Base-by-base conservation (phyloP, 2,329 filamentous ascomycete genomes). In the Fusarium albosuccineum region DNA sequence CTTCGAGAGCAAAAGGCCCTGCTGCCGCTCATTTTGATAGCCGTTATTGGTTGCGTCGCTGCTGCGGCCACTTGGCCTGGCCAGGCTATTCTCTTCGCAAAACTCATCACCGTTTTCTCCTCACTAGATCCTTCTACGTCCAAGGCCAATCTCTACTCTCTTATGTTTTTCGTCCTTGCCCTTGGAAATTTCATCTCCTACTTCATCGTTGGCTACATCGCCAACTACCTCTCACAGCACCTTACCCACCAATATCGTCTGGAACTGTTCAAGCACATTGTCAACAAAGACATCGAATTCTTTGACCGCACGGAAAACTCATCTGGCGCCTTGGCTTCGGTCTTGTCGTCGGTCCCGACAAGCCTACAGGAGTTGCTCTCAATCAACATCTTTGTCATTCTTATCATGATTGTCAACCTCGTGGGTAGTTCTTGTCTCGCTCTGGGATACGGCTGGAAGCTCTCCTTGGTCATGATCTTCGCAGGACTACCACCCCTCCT, bases 91-190 rank as follows among this genome's bases (percentile, higher is more conserved):
- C 46, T 80, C 0, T 70, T 79, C 50, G 75, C 72, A 9, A 67
- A 66, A 17, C 65, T 78, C 17, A 68, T 78, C 16, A 64, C 68
- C 1, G 68, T 73, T 4, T 79, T 79, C 48, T 57, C 60, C 1
- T 45, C 58, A 2, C 29, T n/a, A 3, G 22, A 60, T 8, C 49
- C 64, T 1, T 64, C 63, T 6, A 41, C 46, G 3, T 64, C 64
- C 4, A 55, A 67, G 17, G 64, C 48, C 6, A 80, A 85, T 62
- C 84, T 84, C 67, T 63, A 72, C 14, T 52, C 74, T 4, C 76
- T 82, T 17, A 85, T 86, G 82, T 85, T 85, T 61, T 81, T 84
- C 44, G 73, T 84, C 1, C 64, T 84, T 40, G 82, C 83, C 4
- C 70, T 80, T 9, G 79, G 71, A 9, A 76, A 77, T 11, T 72